Conservation (phyloP, 163 green algal genomes). For the Volvox carteri region DNA sequence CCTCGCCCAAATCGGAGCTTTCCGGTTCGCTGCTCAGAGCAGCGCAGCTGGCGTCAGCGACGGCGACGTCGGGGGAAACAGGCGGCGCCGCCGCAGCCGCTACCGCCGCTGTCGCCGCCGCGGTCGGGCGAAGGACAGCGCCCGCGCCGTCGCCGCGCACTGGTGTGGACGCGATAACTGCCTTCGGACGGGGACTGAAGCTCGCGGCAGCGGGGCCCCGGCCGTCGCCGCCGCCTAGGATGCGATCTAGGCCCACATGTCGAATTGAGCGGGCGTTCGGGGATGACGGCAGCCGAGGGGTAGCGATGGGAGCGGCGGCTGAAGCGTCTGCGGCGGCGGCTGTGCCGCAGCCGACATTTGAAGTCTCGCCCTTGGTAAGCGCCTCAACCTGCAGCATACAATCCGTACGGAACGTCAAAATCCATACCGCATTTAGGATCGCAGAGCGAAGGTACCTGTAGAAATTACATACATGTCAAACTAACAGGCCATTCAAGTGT, state of each 20-base stretch:
- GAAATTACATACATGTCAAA: no score
- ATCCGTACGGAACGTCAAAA: no score
- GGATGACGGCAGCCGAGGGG: not conserved
- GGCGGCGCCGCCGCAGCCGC: not conserved
- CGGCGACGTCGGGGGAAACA: not conserved
- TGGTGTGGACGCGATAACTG: not conserved
- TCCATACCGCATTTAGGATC: no score
- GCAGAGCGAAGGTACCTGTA: no score
- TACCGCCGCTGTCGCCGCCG: not conserved
- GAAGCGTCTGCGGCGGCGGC: not conserved
- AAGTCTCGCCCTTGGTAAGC: conserved; percentile 9
- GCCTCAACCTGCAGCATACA: conserved; percentile 10
- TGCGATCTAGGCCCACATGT: not conserved
- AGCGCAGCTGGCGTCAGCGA: conserved; percentile 24
- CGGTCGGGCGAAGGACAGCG: no score
- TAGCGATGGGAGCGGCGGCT: not conserved
- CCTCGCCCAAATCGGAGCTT: conserved; percentile 34
- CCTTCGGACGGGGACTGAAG: not conserved
- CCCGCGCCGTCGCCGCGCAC: not conserved
- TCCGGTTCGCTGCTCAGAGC: conserved; percentile 39
- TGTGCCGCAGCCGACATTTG: not conserved
- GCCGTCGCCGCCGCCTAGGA: not conserved
- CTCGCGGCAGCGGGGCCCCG: not conserved
- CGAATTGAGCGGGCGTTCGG: no score
- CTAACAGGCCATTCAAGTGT: no score